Evolutionary conservation across 2,329 filamentous ascomycete species (phyloP).

Genomic region (Leptosphaerulina australis): DNA sequence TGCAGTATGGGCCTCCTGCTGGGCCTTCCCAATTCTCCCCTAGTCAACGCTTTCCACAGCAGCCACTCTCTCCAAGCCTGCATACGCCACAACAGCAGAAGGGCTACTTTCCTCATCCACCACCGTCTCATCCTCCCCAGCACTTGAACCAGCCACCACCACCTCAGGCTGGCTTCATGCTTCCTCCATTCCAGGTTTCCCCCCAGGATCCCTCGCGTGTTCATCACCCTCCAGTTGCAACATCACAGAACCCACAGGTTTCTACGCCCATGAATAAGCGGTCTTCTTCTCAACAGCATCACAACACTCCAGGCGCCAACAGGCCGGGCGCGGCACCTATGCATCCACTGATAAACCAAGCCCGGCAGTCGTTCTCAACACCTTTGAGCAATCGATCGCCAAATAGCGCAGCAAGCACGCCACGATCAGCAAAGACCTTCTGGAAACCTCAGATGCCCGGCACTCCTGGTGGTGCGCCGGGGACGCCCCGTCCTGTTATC

Average conservation of each 20-base stretch:
- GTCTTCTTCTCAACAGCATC: slow-evolving; percentile 4
- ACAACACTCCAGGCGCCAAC: slow-evolving; percentile 24
- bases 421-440: slow-evolving; percentile 38
- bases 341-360: slow-evolving; percentile 34
- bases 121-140: slow-evolving; percentile 41
- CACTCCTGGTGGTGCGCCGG: slow-evolving; percentile 23
- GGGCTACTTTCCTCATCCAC: slow-evolving; percentile 41
- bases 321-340: slow-evolving; percentile 27
- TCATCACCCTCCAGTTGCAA: slow-evolving; percentile 40
- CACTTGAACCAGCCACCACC: slow-evolving; percentile 44
- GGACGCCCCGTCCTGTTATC: slow-evolving; percentile 30
- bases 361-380: slow-evolving; percentile 36
- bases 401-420: slow-evolving; percentile 32
- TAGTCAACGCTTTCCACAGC: slow-evolving; percentile 37
- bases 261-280: slow-evolving; percentile 36
- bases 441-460: slow-evolving; percentile 33
- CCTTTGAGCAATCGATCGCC: slow-evolving; percentile 35
- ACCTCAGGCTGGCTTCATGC: slow-evolving; percentile 54
- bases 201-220: slow-evolving; percentile 51
- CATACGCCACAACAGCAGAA: slow-evolving; percentile 42
- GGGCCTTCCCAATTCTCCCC: slow-evolving; percentile 39
- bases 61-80: slow-evolving; percentile 40
- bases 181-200: slow-evolving; percentile 56
- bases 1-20: slow-evolving; percentile 39
- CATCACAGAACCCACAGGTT: slow-evolving; percentile 34